Conservation (phyloP, 2,329 filamentous ascomycete genomes). For the Colletotrichum sp. region DNA sequence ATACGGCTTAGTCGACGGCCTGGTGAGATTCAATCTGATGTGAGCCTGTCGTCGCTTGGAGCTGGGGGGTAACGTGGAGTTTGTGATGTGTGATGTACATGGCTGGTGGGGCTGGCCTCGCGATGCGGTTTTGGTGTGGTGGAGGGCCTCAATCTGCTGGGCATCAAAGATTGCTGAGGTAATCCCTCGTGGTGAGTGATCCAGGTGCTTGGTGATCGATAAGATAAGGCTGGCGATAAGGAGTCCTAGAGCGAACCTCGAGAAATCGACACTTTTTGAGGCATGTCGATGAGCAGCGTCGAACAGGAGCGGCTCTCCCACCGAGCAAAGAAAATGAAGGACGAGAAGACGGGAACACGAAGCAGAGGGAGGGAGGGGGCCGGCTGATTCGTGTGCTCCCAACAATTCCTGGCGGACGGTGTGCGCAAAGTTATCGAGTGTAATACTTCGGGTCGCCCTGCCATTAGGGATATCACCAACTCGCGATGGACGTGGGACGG, state of each 20-base stretch:
- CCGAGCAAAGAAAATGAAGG: background rate
- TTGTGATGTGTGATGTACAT: background rate
- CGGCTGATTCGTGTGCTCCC: background rate
- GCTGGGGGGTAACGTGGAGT: background rate
- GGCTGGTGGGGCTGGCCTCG: background rate
- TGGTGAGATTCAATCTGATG: background rate
- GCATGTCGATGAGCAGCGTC: too few relatives aligned
- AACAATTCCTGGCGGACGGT: background rate
- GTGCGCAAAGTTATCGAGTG: background rate
- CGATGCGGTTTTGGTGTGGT: background rate
- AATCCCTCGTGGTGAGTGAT: background rate
- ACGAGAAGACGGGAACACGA: background rate
- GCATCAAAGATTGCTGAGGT: background rate
- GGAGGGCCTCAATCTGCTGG: conserved; percentile 8
- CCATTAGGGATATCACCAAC: conserved; percentile 18
- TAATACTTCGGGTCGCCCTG: conserved; percentile 18
- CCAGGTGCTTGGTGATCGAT: background rate
- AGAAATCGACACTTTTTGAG: background rate
- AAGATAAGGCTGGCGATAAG: background rate
- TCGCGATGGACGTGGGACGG: conserved; percentile 1
- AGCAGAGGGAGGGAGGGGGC: background rate
- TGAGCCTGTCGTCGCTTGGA: background rate
- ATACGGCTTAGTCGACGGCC: background rate
- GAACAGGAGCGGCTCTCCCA: background rate
- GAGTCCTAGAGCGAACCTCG: background rate